Evolutionary conservation across 1,284 basidiomycete genomes (phyloP), one percentile per base, ranked within the genome.

Genomic region (Apiotrichum mycotoxinovorans): DNA sequence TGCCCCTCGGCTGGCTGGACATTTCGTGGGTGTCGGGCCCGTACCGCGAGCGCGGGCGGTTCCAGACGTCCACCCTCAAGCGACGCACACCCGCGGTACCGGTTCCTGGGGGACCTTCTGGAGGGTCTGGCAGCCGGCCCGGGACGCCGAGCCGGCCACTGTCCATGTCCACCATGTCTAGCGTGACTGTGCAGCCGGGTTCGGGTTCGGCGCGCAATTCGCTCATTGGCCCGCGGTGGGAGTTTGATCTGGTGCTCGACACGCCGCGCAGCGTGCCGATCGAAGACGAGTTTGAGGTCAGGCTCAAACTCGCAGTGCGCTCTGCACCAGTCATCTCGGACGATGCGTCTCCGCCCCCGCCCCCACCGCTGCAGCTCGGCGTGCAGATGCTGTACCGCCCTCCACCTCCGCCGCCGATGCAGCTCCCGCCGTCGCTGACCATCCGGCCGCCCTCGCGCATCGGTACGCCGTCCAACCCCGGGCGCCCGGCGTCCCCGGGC

Each of bases 1-100:
- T 92, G 18, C 83, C 88, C 3, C 82, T 94, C 2, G 90, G 90
- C 22, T 80, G 87, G 59, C 80, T 94, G 12, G 88, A 91, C 65
- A 85, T 94, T 35, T 83, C 84, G 2, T 94, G 90, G 90, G 52
- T 66, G 22, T 61, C 66, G 0, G 72, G 72, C 1, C 57, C 56
- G 27, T 66, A 68, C 45, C 88, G 88, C 11, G 88, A 91, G 75
- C 87, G 85, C 20, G 90, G 90, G 1, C 81, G 88, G 45, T 78
- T 94, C 20, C 76, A 91, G 45, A 94, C 90, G 7, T 91, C 89
- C 3, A 73, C 70, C 17, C 62, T 77, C 17, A 76, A 74, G 48
- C 60, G 74, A 20, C 64, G 74, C 27, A 64, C 70, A 4, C 64
- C 70, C 0, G 30, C 49, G 2, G 35, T 57, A 5, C 51, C 63